phyloP scores from a whole-genome alignment of 2,329 filamentous ascomycete genomes.

The Beauveria sp. region DNA sequence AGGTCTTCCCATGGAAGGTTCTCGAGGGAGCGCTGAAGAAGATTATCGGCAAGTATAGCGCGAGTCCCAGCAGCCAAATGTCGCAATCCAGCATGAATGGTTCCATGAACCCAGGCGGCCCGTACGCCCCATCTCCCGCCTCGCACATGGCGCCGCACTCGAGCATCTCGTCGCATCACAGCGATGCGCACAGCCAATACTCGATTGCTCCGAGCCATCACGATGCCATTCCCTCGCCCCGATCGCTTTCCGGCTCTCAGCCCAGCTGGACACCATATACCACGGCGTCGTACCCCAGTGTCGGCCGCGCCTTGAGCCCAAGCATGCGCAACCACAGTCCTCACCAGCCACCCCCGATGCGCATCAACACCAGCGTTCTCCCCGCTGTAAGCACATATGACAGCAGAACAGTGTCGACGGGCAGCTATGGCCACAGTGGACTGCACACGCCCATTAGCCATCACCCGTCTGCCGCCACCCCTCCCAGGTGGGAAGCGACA shows the following conservation, averaged over 20 bases:
- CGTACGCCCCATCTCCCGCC: slow-evolving; percentile 37
- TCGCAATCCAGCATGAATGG: slow-evolving; percentile 34
- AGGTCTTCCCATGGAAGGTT: slow-evolving; percentile 96
- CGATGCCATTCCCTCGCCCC: slow-evolving; percentile 44
- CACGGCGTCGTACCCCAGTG: slow-evolving; percentile 25
- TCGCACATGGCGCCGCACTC: slow-evolving; percentile 25
- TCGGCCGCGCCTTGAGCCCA: slow-evolving; percentile 36
- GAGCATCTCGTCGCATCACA: slow-evolving; percentile 20
- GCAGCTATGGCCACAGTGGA: slow-evolving; percentile 32
- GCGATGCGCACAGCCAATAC: slow-evolving; percentile 30
- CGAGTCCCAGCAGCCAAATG: slow-evolving; percentile 35
- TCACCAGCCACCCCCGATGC: slow-evolving; percentile 27
- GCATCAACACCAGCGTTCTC: slow-evolving; percentile 29
- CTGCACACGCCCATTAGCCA: slow-evolving; percentile 33
- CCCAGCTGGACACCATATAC: slow-evolving; percentile 43
- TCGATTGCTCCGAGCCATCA: slow-evolving; percentile 36
- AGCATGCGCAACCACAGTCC: slow-evolving; percentile 28
- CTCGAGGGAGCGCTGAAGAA: slow-evolving; percentile 84
- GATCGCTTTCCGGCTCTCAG: slow-evolving; percentile 41
- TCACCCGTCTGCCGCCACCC: slow-evolving; percentile 29
- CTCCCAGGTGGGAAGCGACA: slow-evolving; percentile 34
- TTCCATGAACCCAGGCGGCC: slow-evolving; percentile 26
- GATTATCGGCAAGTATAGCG: slow-evolving; percentile 91
- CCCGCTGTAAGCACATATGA: slow-evolving; percentile 35
- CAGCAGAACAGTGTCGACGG: slow-evolving; percentile 22